Evolutionary conservation across 2,329 filamentous ascomycete genomes (phyloP), one percentile per base, ranked within the genome.

Genomic region (Talaromyces sp.): DNA sequence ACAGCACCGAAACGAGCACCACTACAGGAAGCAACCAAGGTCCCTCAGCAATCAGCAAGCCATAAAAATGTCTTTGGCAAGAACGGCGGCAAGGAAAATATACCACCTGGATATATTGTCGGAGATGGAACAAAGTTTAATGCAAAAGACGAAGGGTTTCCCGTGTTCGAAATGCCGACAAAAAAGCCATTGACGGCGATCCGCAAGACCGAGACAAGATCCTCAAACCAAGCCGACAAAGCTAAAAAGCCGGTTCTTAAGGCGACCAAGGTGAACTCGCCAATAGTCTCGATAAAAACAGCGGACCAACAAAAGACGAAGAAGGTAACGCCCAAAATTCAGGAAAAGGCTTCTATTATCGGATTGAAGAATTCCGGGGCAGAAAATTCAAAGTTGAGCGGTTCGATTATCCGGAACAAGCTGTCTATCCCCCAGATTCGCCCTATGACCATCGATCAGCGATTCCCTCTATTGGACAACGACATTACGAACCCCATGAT

Each of bases 21-120:
- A 3, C 70, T 87, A 57, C 79, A 80, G 40, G 75, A 79, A 44
- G 77, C 72, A 12, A 63, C 68, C 5, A 76, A 71, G 31, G 61
- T 73, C 58, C 63, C 73, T 6, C 82, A 83, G 65, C 78, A 77
- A 54, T 68, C 71, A 7, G 73, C 74, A 4, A 72, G 75, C 47
- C 70, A 72, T 18, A 68, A 75, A 51, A 82, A 86, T 66, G 69
- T 82, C n/a, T 68, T 76, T 62, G 85, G 84, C 28, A 78, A 79
- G 56, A 83, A 83, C 36, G 80, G 79, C 4, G 86, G 86, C 5
- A 89, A 89, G 67, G 86, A 88, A 70, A 89, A 88, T 64, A 68
- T 87, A 5, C 85, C 85, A 14, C 86, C 85, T 0, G 80, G 80
- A 4, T 58, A 65, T 34, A 33, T 68, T 12, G 27, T 67, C 14